Percentiles rank a stretch among this genome's conserved stretches.
phyloP scores from a whole-genome alignment of 257 asterid genomes.

The Fraxinus cuspidata region DNA sequence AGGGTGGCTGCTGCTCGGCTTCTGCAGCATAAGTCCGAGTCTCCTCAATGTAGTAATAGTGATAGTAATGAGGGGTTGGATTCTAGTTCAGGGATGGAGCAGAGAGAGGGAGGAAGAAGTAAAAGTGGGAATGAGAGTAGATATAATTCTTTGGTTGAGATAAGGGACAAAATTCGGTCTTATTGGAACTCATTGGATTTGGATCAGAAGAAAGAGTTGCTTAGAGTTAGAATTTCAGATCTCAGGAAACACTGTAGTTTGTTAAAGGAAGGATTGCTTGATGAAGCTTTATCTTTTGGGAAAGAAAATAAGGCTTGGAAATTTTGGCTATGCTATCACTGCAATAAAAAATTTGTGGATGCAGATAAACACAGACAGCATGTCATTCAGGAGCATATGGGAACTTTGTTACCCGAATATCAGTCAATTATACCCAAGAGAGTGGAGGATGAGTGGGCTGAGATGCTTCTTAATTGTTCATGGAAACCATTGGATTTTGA shows the following conservation, averaged over 20 bases:
- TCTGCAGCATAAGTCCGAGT: constrained; percentile 67
- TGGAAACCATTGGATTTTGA: not conserved
- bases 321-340: constrained; percentile 68
- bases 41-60: constrained; percentile 24
- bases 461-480: not conserved
- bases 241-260: constrained; percentile 58
- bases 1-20: constrained; percentile 81
- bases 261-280: constrained; percentile 48
- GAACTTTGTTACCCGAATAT: constrained; percentile 43
- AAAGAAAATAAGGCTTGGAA: constrained; percentile 61
- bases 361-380: constrained; percentile 56
- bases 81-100: constrained; percentile 43
- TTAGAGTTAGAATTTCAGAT: constrained; percentile 47
- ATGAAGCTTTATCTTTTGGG: constrained; percentile 62
- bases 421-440: not conserved
- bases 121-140: constrained; percentile 55
- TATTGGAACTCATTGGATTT: constrained; percentile 60
- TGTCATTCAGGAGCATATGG: constrained; percentile 61
- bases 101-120: constrained; percentile 52
- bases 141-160: constrained; percentile 57
- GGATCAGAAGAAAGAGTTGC: constrained; percentile 52
- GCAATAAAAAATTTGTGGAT: constrained; percentile 55
- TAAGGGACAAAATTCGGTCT: constrained; percentile 59
- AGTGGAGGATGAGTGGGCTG: not conserved
- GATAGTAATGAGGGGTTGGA: constrained; percentile 40